These are phyloP conservation scores for Colletotrichum neosansevieriae DNA, from an alignment of 2,329 filamentous ascomycete species.

Conservation along the genomic window DNA sequence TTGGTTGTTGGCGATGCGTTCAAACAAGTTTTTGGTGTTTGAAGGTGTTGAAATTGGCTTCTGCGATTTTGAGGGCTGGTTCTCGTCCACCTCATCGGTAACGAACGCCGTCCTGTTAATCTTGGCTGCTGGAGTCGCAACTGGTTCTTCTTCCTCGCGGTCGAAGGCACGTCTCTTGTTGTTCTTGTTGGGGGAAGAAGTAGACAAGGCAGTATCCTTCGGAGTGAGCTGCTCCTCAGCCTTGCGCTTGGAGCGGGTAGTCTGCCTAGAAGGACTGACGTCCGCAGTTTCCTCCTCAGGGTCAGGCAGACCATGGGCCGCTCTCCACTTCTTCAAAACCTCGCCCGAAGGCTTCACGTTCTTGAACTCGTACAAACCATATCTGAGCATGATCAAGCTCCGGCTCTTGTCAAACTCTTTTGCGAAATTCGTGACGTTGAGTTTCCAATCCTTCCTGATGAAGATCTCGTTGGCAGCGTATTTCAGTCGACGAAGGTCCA, in stretches of 20 bases:
- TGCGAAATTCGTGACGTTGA: constrained; percentile 72
- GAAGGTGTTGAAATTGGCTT: constrained; percentile 61
- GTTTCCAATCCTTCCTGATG: constrained; percentile 70
- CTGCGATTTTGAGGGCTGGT: constrained; percentile 63
- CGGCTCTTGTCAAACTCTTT: constrained; percentile 75
- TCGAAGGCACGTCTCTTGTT: constrained; percentile 64
- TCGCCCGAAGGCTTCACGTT: constrained; percentile 70
- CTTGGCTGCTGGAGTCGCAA: constrained; percentile 55
- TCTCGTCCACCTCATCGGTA: constrained; percentile 58
- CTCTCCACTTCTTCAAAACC: constrained; percentile 69
- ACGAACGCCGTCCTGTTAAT: constrained; percentile 66
- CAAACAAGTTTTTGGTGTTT: constrained; percentile 67
- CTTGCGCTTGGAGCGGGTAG: constrained; percentile 63
- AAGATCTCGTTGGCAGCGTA: constrained; percentile 73
- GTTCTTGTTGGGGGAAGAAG: constrained; percentile 51
- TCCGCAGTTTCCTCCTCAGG: constrained; percentile 57
- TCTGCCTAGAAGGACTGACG: constrained; percentile 49
- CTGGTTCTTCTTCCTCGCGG: constrained; percentile 51
- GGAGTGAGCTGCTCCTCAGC: constrained; percentile 62
- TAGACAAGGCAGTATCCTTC: constrained; percentile 51
- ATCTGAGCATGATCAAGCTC: constrained; percentile 70
- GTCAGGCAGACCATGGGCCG: constrained; percentile 66
- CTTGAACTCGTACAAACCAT: constrained; percentile 73
- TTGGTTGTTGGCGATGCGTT: constrained; percentile 67
- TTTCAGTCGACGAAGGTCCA: constrained; percentile 71